Percentiles rank a stretch among this genome's conserved stretches.
Evolutionary conservation across 352 stramenopile genomes (phyloP).

Genomic region (Globisporangium spinosum): DNA sequence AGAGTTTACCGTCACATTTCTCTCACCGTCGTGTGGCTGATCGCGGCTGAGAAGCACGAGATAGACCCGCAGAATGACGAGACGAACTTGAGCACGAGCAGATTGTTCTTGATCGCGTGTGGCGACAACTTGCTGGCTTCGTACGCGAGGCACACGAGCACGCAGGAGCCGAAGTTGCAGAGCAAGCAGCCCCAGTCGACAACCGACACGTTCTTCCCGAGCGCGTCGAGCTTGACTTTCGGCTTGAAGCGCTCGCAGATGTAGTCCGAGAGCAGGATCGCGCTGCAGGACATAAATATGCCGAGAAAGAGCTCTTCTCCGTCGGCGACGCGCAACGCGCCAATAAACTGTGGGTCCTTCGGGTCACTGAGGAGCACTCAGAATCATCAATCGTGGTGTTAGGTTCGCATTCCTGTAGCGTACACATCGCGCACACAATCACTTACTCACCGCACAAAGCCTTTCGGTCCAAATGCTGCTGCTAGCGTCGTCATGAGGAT

Average conservation of each 20-base stretch:
- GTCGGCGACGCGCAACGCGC: constrained; percentile 50
- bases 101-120: constrained; percentile 38
- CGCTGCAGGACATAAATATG: constrained; percentile 73
- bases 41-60: constrained; percentile 54
- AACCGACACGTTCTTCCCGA: constrained; percentile 10
- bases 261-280: constrained; percentile 50
- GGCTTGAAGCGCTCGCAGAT: constrained; percentile 27
- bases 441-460: constrained; percentile 53
- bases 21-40: constrained; percentile 52
- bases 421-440: background rate
- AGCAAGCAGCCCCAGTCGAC: constrained; percentile 59
- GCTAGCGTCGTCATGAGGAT: constrained; percentile 35
- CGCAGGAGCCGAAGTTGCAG: constrained; percentile 50
- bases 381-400: background rate
- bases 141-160: constrained; percentile 50
- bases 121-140: constrained; percentile 44
- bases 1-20: background rate
- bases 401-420: background rate
- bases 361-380: constrained; percentile 39
- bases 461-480: constrained; percentile 45
- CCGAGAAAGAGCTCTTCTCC: constrained; percentile 63
- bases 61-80: constrained; percentile 73
- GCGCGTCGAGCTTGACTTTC: constrained; percentile 2
- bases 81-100: constrained; percentile 73
- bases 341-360: constrained; percentile 77